These are phyloP conservation scores for Neohortaea acidophila DNA, from an alignment of 495 filamentous ascomycete species.

Conservation along the genomic window DNA sequence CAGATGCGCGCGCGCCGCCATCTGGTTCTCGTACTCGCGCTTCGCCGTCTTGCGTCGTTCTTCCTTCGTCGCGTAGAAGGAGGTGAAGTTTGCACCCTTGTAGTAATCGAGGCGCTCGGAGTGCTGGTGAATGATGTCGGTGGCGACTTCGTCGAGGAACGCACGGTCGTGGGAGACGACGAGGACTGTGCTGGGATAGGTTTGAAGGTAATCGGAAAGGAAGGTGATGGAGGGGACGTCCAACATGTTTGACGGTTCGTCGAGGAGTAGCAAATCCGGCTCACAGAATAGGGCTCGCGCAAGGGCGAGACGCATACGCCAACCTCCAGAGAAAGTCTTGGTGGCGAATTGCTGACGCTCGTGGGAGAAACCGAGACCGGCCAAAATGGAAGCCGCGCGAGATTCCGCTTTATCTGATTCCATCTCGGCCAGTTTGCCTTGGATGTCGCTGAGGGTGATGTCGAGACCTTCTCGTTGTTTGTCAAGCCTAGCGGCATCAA, in stretches of 20 bases:
- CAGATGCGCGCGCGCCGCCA: constrained; percentile 80
- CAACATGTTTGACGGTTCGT: constrained; percentile 99
- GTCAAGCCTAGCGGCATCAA: constrained; percentile 69
- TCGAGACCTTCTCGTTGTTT: constrained; percentile 80
- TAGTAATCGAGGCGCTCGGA: constrained; percentile 97
- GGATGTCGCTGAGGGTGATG: constrained; percentile 74
- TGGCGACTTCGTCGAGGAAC: constrained; percentile 98
- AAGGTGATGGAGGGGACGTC: constrained; percentile 99
- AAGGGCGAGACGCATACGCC: constrained; percentile 94
- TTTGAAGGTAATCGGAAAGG: constrained; percentile 87
- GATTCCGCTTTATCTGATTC: constrained; percentile 97
- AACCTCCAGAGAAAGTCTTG: constrained; percentile 98
- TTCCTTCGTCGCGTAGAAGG: constrained; percentile 95
- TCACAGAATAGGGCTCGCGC: constrained; percentile 96
- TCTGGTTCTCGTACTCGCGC: constrained; percentile 97
- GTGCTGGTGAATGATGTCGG: constrained; percentile 98
- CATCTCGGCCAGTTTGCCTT: constrained; percentile 91
- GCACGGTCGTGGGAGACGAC: constrained; percentile 98
- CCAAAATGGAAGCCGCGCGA: constrained; percentile 85
- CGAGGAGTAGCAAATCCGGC: constrained; percentile 86
- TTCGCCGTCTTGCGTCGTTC: constrained; percentile 92
- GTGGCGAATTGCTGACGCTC: constrained; percentile 88
- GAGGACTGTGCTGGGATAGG: constrained; percentile 84
- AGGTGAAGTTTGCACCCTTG: constrained; percentile 92
- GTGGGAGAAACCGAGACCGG: constrained; percentile 88